Base-by-base conservation (phyloP, 2,329 filamentous ascomycete species). In the Aspergillus unguis region DNA sequence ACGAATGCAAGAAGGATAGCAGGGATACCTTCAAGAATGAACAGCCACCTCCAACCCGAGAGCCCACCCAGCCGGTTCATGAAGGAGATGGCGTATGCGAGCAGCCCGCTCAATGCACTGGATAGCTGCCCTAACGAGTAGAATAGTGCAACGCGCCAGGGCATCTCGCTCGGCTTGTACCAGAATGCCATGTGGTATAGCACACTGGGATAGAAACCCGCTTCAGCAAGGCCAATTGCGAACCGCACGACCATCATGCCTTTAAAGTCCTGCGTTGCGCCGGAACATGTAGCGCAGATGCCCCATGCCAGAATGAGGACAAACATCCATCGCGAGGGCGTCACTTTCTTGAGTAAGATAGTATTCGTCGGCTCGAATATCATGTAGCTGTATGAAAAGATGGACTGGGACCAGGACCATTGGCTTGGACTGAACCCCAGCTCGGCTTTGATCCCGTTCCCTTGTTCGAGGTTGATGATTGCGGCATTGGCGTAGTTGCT, bases 351-450 rank as follows among this genome's bases (percentile, higher is more conserved):
- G 40, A 74, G 62, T 0, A 72, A 61, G 10, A 74, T 56, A 2
- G 71, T 74, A 50, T 71, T 71, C 3, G 64, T 57, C n/a, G 71
- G 71, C 55, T 73, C 70, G 44, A 73, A 72, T 31, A 73, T 44
- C 46, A 72, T 52, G 40, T 73, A 73, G 54, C 68, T 70, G 55
- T 73, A 73, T 0, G 67, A 73, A 46, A 73, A 74, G n/a, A 74
- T 73, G 8, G 69, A 72, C 25, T 66, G 58, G 1, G 67, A 69
- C 71, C 71, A 74, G 1, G 71, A 60, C 71, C 71, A 74, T 53
- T 73, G 63, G 0, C 59, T 61, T 1, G 68, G 44, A 32, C 44
- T 62, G 8, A 73, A 57, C 26, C 62, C 50, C 3, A 74, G 68
- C 50, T 73, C 62, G 52, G 68, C 67, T 51, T 74, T 74, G 55